Percentiles rank a stretch among this genome's conserved stretches.
These are phyloP conservation scores for Bruguiera parviflora DNA, from an alignment of 345 rosid genomes.

Conservation along the genomic window DNA sequence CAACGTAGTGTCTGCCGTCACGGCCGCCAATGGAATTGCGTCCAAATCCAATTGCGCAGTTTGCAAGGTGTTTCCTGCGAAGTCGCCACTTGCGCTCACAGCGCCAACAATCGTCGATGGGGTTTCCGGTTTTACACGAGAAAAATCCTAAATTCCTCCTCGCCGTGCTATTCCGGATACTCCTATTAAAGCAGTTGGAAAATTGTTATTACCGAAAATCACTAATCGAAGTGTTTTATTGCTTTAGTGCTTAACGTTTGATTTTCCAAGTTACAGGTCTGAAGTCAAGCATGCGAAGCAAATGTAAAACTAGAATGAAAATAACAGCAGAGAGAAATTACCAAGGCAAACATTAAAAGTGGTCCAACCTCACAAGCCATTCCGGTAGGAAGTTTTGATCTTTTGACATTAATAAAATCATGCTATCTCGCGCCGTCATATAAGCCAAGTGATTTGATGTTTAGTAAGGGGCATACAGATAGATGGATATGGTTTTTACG, in stretches of 20 bases:
- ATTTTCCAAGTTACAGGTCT: too few species aligned
- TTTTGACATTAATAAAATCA: not conserved
- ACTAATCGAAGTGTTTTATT: too few species aligned
- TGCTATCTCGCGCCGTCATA: conserved; percentile 4
- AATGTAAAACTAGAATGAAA: too few species aligned
- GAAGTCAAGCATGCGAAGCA: too few species aligned
- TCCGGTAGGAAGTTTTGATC: too few species aligned
- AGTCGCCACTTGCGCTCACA: conserved; percentile 24
- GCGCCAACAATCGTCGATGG: conserved; percentile 31
- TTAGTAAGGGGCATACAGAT: conserved; percentile 7
- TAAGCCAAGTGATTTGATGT: conserved; percentile 28
- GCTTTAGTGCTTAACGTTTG: too few species aligned
- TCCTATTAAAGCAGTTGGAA: conserved; percentile 37
- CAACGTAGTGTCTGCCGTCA: conserved; percentile 28
- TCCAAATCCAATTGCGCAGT: conserved; percentile 28
- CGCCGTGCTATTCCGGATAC: conserved; percentile 63
- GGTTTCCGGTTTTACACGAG: conserved; percentile 25
- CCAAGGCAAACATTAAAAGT: too few species aligned
- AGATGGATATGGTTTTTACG: conserved; percentile 33
- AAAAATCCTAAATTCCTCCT: conserved; percentile 27
- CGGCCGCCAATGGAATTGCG: conserved; percentile 29
- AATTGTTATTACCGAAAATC: not conserved
- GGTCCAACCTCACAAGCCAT: too few species aligned
- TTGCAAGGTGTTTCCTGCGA: conserved; percentile 22
- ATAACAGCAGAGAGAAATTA: too few species aligned